Conservation (phyloP, 805 yeast genomes). For the Phaffomyces thermotolerans region DNA sequence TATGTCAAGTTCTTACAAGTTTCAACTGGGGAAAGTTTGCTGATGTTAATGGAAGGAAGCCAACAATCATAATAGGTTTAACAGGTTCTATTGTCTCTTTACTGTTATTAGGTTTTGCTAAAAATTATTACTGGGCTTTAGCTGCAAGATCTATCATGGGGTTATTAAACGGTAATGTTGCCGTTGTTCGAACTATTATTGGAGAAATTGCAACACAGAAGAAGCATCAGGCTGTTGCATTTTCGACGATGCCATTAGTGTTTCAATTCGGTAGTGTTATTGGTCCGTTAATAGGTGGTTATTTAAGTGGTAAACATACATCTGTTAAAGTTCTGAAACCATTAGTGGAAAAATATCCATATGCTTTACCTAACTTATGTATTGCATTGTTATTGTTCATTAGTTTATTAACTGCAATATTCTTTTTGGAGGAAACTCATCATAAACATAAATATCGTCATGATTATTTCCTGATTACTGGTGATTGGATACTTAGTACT, state of each 20-base stretch:
- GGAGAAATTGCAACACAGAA: slow-evolving; percentile 55
- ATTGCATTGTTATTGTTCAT: slow-evolving; percentile 31
- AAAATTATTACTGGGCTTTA: slow-evolving; percentile 44
- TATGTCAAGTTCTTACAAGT: slow-evolving; percentile 50
- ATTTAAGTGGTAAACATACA: slow-evolving; percentile 33
- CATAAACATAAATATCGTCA: slow-evolving; percentile 29
- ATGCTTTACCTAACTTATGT: slow-evolving; percentile 45
- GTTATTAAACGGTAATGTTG: slow-evolving; percentile 54
- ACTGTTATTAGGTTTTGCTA: slow-evolving; percentile 46
- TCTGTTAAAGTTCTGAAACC: slow-evolving; percentile 19
- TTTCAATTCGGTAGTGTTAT: slow-evolving; percentile 55
- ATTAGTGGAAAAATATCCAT: slow-evolving; percentile 36
- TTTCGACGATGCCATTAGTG: slow-evolving; percentile 51
- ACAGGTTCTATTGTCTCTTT: slow-evolving; percentile 44
- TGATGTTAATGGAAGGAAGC: slow-evolving; percentile 51
- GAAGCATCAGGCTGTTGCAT: slow-evolving; percentile 55
- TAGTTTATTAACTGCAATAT: slow-evolving; percentile 32
- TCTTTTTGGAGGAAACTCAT: slow-evolving; percentile 51
- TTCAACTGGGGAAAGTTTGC: slow-evolving; percentile 54
- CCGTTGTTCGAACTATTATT: slow-evolving; percentile 53
- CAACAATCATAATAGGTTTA: slow-evolving; percentile 44
- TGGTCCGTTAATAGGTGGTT: slow-evolving; percentile 56
- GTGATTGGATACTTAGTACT: slow-evolving; percentile 27
- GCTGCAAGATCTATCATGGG: slow-evolving; percentile 50
- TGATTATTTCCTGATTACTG: slow-evolving; percentile 40